These are phyloP conservation scores for Mesotaenium endlicherianum DNA, from an alignment of 139 green algal genomes.

Conservation along the genomic window DNA sequence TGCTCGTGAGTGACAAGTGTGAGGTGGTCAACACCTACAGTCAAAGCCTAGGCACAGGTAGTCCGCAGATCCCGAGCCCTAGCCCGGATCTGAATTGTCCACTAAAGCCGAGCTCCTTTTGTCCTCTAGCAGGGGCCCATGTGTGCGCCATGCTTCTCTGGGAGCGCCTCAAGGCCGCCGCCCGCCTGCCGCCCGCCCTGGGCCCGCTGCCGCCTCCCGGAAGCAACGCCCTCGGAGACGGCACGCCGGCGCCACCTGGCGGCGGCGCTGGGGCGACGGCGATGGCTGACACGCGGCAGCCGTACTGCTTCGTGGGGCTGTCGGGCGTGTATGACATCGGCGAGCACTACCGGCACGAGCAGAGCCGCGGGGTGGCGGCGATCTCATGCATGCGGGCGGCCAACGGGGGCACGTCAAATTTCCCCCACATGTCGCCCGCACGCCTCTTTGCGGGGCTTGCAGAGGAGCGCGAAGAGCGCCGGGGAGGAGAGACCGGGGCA, in stretches of 20 bases:
- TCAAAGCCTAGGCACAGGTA: no score
- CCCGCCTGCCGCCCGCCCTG: not conserved
- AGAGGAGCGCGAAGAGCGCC: not conserved
- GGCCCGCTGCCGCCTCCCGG: not conserved
- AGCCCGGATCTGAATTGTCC: no score
- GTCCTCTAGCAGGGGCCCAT: constrained; percentile 48
- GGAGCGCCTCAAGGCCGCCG: not conserved
- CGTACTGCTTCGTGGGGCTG: constrained; percentile 36
- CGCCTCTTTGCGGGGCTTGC: constrained; percentile 30
- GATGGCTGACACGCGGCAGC: constrained; percentile 12
- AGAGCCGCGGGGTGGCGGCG: constrained; percentile 23
- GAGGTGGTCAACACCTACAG: no score
- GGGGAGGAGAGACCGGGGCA: not conserved
- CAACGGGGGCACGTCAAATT: constrained; percentile 5
- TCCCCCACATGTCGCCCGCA: constrained; percentile 16
- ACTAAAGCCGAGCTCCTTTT: no score
- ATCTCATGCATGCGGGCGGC: constrained; percentile 39
- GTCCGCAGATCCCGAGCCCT: no score
- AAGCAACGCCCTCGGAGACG: not conserved
- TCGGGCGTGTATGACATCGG: constrained; percentile 46
- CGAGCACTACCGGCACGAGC: constrained; percentile 26
- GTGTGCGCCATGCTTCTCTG: constrained; percentile 45
- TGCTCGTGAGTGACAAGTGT: no score
- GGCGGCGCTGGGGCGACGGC: not conserved
- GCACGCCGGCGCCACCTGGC: not conserved